Base-by-base conservation (phyloP, 2,329 filamentous ascomycete genomes). In the Cordyceps cicadae region DNA sequence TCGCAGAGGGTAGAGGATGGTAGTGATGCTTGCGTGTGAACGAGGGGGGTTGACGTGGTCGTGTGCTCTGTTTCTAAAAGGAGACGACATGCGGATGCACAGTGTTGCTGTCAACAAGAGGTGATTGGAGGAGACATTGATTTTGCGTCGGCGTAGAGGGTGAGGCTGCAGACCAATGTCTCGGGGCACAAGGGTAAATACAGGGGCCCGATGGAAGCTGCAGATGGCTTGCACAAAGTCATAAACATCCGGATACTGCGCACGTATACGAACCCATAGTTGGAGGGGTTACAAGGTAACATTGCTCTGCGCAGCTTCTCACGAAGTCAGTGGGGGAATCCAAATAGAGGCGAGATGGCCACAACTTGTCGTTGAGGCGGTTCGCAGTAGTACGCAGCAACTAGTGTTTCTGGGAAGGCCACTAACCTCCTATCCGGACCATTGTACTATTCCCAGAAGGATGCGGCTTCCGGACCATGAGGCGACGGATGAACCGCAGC, bases 31-130 rank as follows among this genome's bases (percentile, higher is more conserved):
- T 37, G 11, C 11, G 34, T 11, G 39, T 43, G 17, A 43, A 3
- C 5, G 14, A 26, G n/a, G 48, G 29, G 29, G 29, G 29, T 29
- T 29, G 29, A 29, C 29, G 26, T 41, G 34, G 45, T 58, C 55
- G 55, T 58, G 55, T 58, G 55, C 55, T 39, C 45, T 41, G 19
- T 34, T 58, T 19, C 55, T 3, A 29, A 57, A 58, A 32, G 19
- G 45, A 32, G 12, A 17, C 12, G 37, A 17, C 14, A 37, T 12
- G 14, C 21, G 14, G 53, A 24, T 55, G 53, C 9, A 43, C n/a
- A 15, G 14, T 43, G 39, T 17, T 43, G 39, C 39, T 37, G 5
- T 15, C 17, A 15, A 15, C 17, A 43, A 43, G 39, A 43, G 15
- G 17, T 46, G n/a, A 46, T 46, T 46, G 43, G 43, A 19, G n/a